Evolutionary conservation across 2,329 filamentous ascomycete genomes (phyloP).

Genomic region (Dactylella cylindrospora): DNA sequence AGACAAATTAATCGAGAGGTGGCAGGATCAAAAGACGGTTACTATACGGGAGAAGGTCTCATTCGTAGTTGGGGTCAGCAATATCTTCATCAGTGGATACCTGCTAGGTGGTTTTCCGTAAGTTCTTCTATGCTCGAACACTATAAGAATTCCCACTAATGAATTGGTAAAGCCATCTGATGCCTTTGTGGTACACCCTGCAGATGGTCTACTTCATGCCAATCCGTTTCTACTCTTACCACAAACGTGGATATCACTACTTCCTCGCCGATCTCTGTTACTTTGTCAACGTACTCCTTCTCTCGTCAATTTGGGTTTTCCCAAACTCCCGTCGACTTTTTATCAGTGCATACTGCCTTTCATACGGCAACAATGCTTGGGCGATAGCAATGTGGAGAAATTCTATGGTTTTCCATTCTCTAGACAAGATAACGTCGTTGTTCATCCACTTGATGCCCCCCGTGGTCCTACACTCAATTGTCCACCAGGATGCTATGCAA

Average conservation of each 20-base stretch:
- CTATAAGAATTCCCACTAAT: neutral
- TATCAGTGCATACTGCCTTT: conserved; percentile 86
- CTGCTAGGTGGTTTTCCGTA: conserved; percentile 77
- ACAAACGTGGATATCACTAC: conserved; percentile 89
- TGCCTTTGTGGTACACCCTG: conserved; percentile 87
- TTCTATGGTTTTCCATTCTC: conserved; percentile 94
- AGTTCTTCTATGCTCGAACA: conserved; percentile 5
- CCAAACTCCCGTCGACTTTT: conserved; percentile 87
- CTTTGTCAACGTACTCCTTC: conserved; percentile 86
- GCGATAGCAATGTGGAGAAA: conserved; percentile 99
- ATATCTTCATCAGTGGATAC: conserved; percentile 96
- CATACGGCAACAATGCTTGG: conserved; percentile 93
- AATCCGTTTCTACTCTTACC: conserved; percentile 87
- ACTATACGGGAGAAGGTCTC: conserved; percentile 90
- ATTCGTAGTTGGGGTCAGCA: conserved; percentile 93
- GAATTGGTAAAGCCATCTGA: conserved; percentile 54
- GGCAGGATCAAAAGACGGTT: conserved; percentile 86
- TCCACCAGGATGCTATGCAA: conserved; percentile 66
- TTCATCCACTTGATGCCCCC: conserved; percentile 99
- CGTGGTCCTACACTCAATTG: conserved; percentile 85
- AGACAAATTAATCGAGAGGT: conserved; percentile 55
- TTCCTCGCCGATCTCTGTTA: conserved; percentile 92
- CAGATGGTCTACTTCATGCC: conserved; percentile 97
- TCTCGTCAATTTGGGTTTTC: conserved; percentile 85
- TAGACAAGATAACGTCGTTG: conserved; percentile 97